Conservation (phyloP, 169 alveolate species). For the Eimeria necatrix region DNA sequence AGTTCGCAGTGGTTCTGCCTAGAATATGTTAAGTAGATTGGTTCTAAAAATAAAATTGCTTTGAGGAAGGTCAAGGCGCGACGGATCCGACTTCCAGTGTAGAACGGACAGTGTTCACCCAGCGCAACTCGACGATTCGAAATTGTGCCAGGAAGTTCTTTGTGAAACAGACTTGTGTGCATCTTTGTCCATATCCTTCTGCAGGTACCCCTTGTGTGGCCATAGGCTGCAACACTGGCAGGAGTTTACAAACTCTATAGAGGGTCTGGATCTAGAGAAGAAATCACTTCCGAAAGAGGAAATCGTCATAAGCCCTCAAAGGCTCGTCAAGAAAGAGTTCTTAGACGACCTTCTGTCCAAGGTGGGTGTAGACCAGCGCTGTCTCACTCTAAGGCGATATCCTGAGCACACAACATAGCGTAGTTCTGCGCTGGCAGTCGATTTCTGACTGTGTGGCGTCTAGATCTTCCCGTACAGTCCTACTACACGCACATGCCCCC, state of each 20-base stretch:
- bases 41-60: no score
- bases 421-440: not conserved
- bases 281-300: conserved; percentile 78
- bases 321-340: conserved; percentile 47
- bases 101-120: no score
- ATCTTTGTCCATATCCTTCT: conserved; percentile 77
- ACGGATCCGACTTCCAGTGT: no score
- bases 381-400: no score
- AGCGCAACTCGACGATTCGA: no score
- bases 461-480: not conserved
- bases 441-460: not conserved
- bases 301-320: conserved; percentile 46
- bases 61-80: no score
- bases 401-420: not conserved
- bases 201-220: conserved; percentile 82
- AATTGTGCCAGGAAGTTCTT: no score
- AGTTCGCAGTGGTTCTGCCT: no score
- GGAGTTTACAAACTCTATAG: conserved; percentile 85
- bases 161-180: not conserved
- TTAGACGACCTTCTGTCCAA: conserved; percentile 31
- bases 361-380: not conserved
- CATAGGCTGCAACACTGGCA: conserved; percentile 83
- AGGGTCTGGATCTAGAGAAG: conserved; percentile 90
- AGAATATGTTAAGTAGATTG: no score
- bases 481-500: not conserved